Evolutionary conservation across 805 yeast species (phyloP), one percentile per base, ranked within the genome.

Genomic region (Yueomyces sp.): DNA sequence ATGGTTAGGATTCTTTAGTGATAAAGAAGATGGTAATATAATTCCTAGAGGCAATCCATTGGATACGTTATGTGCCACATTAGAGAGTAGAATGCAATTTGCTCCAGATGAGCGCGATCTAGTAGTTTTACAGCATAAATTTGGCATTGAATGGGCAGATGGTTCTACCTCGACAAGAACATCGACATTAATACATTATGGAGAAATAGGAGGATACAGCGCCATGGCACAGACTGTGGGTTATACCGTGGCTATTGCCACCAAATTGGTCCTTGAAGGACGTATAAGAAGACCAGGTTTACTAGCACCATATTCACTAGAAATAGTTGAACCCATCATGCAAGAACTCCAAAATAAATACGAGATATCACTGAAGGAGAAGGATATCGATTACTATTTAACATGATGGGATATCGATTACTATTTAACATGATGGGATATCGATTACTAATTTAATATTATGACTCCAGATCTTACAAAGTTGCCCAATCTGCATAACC

Each of bases 181-280:
- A 46, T 84, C 96, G 26, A 92, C 98, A 47, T 72, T 92, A 61
- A 90, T 88, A 36, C 95, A 87, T 66, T 85, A 85, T 67, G 98
- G 98, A 70, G 69, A 76, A 49, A 71, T 73, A 44, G 86, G 88
- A 48, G 90, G 92, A 44, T 92, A 90, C 79, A 82, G 95, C 37
- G 88, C 97, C 34, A 92, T 92, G 98, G 98, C 98, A 53, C 88
- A 90, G 64, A 77, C 85, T 51, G 98, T 92, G 44, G 98, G 98
- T 72, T 90, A 87, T 50, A 98, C 98, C 53, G 90, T 95, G 69
- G 96, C 96, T 44, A 94, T 92, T 63, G 98, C 97, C 31, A 73
- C 83, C 47, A 77, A 78, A 68, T 81, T 84, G 66, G 83, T 92
- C 49, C 74, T 92, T 56, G 77, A 83, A 53, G 96, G 96, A 52